Evolutionary conservation across 2,329 filamentous ascomycete genomes (phyloP).

Genomic region (Gliomastix tumulicola): DNA sequence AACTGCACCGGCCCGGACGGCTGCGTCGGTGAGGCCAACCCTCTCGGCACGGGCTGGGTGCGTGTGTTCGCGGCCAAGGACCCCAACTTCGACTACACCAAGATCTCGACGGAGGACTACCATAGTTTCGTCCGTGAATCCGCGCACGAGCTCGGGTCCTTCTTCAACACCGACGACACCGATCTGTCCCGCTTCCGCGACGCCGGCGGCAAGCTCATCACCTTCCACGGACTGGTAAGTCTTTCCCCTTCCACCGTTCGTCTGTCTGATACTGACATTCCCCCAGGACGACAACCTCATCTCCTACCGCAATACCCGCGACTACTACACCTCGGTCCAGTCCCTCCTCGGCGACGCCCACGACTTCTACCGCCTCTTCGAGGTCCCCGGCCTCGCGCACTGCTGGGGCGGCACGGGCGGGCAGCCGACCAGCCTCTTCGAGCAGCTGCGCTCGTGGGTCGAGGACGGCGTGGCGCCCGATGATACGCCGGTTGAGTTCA

Average conservation of each 20-base stretch:
- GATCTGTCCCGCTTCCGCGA: constrained; percentile 17
- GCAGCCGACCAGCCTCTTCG: constrained; percentile 4
- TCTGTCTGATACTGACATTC: background rate
- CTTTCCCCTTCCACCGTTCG: too few species aligned
- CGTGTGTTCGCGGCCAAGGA: constrained; percentile 1
- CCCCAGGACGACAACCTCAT: constrained; percentile 2
- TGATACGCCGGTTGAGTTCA: constrained; percentile 1
- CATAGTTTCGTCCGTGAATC: background rate
- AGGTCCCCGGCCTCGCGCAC: constrained; percentile 22
- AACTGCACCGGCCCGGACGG: constrained; percentile 1
- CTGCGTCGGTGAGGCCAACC: constrained; percentile 1
- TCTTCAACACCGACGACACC: constrained; percentile 15
- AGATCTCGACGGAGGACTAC: background rate
- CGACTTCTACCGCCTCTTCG: constrained; percentile 23
- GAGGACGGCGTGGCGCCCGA: constrained; percentile 10
- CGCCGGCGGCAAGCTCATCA: constrained; percentile 29
- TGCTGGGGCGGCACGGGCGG: constrained; percentile 13
- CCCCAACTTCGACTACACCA: constrained; percentile 1
- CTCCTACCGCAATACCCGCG: constrained; percentile 3
- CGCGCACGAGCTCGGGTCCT: background rate
- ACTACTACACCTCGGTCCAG: constrained; percentile 17
- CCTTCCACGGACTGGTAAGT: constrained; percentile 27
- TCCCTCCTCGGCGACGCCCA: constrained; percentile 9
- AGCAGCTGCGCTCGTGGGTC: constrained; percentile 8
- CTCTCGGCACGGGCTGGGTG: background rate